Evolutionary conservation across 2,329 filamentous ascomycete genomes (phyloP).

Genomic region (Pseudogymnoascus sp.): DNA sequence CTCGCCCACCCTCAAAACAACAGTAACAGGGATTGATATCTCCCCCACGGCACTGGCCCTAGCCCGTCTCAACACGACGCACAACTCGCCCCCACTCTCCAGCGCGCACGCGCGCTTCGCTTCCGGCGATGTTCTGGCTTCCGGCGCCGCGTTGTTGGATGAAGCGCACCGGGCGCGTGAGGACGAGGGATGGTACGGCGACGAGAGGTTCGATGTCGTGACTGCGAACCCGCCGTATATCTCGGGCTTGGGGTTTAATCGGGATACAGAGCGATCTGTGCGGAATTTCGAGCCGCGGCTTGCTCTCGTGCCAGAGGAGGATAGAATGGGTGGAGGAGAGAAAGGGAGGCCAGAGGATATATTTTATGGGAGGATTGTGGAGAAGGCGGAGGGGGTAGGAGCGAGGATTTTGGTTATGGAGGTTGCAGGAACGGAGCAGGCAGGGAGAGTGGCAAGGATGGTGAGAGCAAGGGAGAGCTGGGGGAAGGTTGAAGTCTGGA

Average conservation of each 20-base stretch:
- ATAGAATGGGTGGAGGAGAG: neutral
- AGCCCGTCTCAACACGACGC: constrained; percentile 52
- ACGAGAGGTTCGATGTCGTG: constrained; percentile 40
- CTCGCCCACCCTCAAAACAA: constrained; percentile 34
- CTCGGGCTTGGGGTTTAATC: constrained; percentile 51
- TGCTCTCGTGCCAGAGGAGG: constrained; percentile 59
- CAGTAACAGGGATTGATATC: constrained; percentile 69
- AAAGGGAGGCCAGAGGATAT: constrained; percentile 34
- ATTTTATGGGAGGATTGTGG: constrained; percentile 61
- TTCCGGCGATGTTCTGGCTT: constrained; percentile 36
- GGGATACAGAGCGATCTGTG: constrained; percentile 62
- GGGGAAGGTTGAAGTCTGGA: constrained; percentile 55
- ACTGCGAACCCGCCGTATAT: constrained; percentile 91
- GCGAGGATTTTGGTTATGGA: constrained; percentile 58
- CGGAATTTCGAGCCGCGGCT: constrained; percentile 70
- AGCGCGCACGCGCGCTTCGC: neutral
- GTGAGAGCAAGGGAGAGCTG: constrained; percentile 27
- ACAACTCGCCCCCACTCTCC: constrained; percentile 15
- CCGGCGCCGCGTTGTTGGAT: neutral
- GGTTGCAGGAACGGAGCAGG: constrained; percentile 62
- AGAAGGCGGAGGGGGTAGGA: constrained; percentile 39
- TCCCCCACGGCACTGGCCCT: constrained; percentile 56
- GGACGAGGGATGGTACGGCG: neutral
- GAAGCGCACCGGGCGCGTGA: neutral
- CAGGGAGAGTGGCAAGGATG: constrained; percentile 49